These are phyloP conservation scores for Chaetomium tenue DNA, from an alignment of 495 filamentous ascomycete genomes.

Conservation along the genomic window DNA sequence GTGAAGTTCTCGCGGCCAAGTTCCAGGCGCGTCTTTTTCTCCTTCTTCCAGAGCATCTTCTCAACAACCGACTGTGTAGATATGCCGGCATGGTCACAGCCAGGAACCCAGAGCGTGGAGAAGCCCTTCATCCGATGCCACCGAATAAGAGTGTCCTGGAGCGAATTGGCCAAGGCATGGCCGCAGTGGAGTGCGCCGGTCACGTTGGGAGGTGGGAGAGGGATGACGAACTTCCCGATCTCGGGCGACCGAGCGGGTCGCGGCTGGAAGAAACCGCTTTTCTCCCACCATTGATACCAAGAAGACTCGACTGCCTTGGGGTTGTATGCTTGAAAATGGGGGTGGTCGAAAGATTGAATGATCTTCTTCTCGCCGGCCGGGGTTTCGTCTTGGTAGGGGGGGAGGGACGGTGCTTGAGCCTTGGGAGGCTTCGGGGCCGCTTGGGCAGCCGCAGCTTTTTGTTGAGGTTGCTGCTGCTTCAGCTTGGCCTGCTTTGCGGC, in stretches of 20 bases:
- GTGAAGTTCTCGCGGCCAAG: conserved; percentile 54
- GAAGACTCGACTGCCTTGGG: conserved; percentile 60
- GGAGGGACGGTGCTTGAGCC: conserved; percentile 43
- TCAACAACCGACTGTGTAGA: conserved; percentile 60
- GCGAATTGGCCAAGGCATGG: conserved; percentile 57
- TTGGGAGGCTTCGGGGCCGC: conserved; percentile 28
- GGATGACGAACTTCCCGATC: conserved; percentile 70
- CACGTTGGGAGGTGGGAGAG: conserved; percentile 73
- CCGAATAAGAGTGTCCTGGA: conserved; percentile 75
- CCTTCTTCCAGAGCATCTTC: conserved; percentile 54
- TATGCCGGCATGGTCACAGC: conserved; percentile 60
- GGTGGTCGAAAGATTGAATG: conserved; percentile 45
- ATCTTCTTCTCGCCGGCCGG: conserved; percentile 53
- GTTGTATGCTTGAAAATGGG: conserved; percentile 57
- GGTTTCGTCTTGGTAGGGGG: conserved; percentile 49
- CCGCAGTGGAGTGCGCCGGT: conserved; percentile 52
- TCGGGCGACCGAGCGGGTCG: conserved; percentile 54
- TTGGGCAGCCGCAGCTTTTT: conserved; percentile 24
- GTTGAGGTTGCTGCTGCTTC: conserved; percentile 23
- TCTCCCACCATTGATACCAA: conserved; percentile 68
- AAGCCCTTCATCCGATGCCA: conserved; percentile 63
- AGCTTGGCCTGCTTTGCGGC: conserved; percentile 35
- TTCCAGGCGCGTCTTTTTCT: conserved; percentile 56
- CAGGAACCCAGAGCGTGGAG: conserved; percentile 61
- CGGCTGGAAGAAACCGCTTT: conserved; percentile 67